A percentile compares a stretch with the other conserved stretches of the same genome.
These are phyloP conservation scores for Phytopythium boreale DNA, from an alignment of 352 stramenopile species.

Conservation along the genomic window DNA sequence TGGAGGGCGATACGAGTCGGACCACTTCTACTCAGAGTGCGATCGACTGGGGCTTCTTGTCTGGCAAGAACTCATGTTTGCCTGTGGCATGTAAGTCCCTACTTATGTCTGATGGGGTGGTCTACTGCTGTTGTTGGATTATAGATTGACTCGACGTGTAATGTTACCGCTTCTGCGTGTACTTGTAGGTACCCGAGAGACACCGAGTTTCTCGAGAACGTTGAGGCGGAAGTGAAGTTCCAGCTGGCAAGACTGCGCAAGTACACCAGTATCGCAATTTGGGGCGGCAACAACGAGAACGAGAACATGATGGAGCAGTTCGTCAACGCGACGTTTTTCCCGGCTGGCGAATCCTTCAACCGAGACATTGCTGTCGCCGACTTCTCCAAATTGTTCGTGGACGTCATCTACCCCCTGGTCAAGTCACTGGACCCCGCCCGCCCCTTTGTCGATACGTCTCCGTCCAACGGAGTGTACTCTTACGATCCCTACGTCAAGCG, in stretches of 20 bases:
- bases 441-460: constrained; percentile 85
- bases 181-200: constrained; percentile 52
- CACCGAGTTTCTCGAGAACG: constrained; percentile 51
- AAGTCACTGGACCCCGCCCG: constrained; percentile 41
- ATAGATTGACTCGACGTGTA: background rate
- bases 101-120: background rate
- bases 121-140: no score
- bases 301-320: constrained; percentile 87
- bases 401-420: constrained; percentile 61
- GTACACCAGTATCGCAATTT: constrained; percentile 85
- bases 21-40: constrained; percentile 78
- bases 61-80: constrained; percentile 92
- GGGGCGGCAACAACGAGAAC: constrained; percentile 91
- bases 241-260: constrained; percentile 67
- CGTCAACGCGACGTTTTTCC: constrained; percentile 49
- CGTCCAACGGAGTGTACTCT: constrained; percentile 81
- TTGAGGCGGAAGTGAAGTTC: constrained; percentile 51
- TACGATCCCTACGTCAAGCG: constrained; percentile 78
- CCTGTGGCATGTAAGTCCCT: constrained; percentile 71
- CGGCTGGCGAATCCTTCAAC: constrained; percentile 48
- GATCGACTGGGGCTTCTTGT: constrained; percentile 84
- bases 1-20: constrained; percentile 81
- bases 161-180: background rate
- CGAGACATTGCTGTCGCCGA: constrained; percentile 75
- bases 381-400: constrained; percentile 81